These are phyloP conservation scores for Candida caryicola DNA, from an alignment of 805 yeast genomes.

Conservation along the genomic window DNA sequence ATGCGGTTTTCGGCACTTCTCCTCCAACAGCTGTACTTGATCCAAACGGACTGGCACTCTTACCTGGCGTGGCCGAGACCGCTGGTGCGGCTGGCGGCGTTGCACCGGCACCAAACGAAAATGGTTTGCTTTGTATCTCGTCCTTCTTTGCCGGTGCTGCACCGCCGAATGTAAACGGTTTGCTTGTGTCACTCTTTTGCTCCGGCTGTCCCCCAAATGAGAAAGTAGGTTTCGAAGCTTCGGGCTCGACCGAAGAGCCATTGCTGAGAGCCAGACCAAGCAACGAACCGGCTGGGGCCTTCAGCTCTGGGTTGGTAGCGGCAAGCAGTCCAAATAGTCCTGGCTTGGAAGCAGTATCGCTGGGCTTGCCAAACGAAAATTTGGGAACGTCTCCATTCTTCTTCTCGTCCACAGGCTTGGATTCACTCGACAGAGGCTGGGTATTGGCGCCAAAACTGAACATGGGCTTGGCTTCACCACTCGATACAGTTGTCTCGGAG, in stretches of 20 bases:
- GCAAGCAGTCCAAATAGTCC: too few relatives aligned
- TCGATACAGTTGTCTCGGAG: background rate
- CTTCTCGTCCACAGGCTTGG: background rate
- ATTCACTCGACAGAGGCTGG: slow-evolving; percentile 5
- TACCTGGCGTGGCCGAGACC: too few relatives aligned
- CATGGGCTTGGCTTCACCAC: slow-evolving; percentile 3
- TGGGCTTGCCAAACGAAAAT: slow-evolving; percentile 14
- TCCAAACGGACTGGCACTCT: background rate
- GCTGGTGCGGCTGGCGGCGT: background rate
- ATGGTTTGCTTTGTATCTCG: background rate
- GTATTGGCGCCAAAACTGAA: slow-evolving; percentile 12
- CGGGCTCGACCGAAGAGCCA: too few relatives aligned
- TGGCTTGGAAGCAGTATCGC: too few relatives aligned
- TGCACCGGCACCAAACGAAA: background rate
- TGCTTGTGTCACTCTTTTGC: too few relatives aligned
- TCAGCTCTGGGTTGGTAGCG: too few relatives aligned
- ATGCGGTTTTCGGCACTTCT: background rate
- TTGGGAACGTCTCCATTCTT: slow-evolving; percentile 1
- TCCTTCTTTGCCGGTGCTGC: too few relatives aligned
- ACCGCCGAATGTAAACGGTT: too few relatives aligned
- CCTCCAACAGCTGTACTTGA: background rate
- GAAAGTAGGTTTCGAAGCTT: too few relatives aligned
- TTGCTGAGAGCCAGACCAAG: too few relatives aligned
- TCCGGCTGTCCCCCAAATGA: too few relatives aligned
- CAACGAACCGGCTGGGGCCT: too few relatives aligned